A percentile compares a stretch with the other conserved stretches of the same genome.
phyloP scores from a whole-genome alignment of 768 basidiomycete genomes.

The Tephrocybe sp. region DNA sequence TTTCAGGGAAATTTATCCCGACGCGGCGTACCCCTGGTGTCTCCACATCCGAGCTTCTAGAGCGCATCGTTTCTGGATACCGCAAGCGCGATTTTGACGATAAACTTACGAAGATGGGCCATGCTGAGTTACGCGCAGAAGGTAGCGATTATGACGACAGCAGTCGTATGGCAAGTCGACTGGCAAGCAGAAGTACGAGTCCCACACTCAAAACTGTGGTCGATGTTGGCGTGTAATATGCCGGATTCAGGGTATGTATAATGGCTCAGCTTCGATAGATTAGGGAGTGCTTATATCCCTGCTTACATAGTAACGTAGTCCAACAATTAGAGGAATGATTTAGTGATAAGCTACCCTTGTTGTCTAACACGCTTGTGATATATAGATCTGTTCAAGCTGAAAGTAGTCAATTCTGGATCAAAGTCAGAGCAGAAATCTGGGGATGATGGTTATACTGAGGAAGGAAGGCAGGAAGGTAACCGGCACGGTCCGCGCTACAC shows the following conservation, averaged over 20 bases:
- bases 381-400: too few relatives aligned
- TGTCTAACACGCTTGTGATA: too few relatives aligned
- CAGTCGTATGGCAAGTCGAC: slow-evolving; percentile 33
- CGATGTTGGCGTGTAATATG: background rate
- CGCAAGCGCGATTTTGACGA: slow-evolving; percentile 81
- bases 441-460: too few relatives aligned
- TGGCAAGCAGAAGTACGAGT: slow-evolving; percentile 28
- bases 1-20: slow-evolving; percentile 86
- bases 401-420: too few relatives aligned
- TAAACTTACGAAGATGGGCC: slow-evolving; percentile 89
- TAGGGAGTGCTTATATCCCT: too few relatives aligned
- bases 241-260: background rate
- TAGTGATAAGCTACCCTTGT: too few relatives aligned
- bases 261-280: background rate
- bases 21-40: slow-evolving; percentile 93
- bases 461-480: too few relatives aligned
- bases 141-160: slow-evolving; percentile 51
- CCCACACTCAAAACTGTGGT: slow-evolving; percentile 15
- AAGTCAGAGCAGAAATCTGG: too few relatives aligned
- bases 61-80: slow-evolving; percentile 88
- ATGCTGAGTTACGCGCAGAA: slow-evolving; percentile 64
- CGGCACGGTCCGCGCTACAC: too few relatives aligned
- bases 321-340: too few relatives aligned
- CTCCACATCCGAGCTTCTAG: slow-evolving; percentile 89
- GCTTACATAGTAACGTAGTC: too few relatives aligned